Conservation (phyloP, 2,329 filamentous ascomycete species). For the Ceratocystis destructans region DNA sequence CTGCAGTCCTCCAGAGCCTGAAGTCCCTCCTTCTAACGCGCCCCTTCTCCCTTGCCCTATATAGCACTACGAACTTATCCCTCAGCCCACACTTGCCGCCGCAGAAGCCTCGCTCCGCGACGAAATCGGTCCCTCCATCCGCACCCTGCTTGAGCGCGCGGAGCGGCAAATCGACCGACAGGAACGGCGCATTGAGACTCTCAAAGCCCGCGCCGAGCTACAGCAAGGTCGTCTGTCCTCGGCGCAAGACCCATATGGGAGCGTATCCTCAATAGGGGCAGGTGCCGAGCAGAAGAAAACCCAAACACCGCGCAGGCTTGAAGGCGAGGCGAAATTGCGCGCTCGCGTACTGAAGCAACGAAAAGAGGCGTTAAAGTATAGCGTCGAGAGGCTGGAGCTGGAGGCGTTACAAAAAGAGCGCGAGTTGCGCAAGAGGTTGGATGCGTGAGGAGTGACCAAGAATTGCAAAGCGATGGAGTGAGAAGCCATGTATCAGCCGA, state of each 20-base stretch:
- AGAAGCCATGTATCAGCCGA: not conserved
- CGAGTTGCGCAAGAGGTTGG: slow-evolving; percentile 40
- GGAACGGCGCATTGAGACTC: slow-evolving; percentile 65
- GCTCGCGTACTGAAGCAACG: slow-evolving; percentile 57
- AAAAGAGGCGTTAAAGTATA: slow-evolving; percentile 74
- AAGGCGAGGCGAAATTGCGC: slow-evolving; percentile 37
- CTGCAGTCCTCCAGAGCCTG: too few species aligned
- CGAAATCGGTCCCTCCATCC: slow-evolving; percentile 79
- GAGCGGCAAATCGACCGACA: slow-evolving; percentile 71
- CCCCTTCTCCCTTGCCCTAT: slow-evolving; percentile 80
- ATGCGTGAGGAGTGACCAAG: slow-evolving; percentile 21
- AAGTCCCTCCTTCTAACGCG: not conserved
- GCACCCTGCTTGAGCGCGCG: slow-evolving; percentile 65
- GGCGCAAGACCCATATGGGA: slow-evolving; percentile 3
- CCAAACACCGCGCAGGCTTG: slow-evolving; percentile 30
- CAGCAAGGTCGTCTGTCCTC: slow-evolving; percentile 53
- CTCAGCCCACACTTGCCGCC: slow-evolving; percentile 65
- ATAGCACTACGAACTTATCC: slow-evolving; percentile 85
- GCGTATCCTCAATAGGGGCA: slow-evolving; percentile 7
- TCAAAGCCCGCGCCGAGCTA: slow-evolving; percentile 70
- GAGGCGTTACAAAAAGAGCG: slow-evolving; percentile 66
- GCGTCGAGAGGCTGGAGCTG: slow-evolving; percentile 70
- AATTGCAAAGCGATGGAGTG: not conserved
- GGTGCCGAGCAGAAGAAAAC: slow-evolving; percentile 15
- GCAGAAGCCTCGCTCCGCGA: slow-evolving; percentile 75